phyloP scores from a whole-genome alignment of 2,329 filamentous ascomycete genomes.

The Ophiostoma himal-ulmi region DNA sequence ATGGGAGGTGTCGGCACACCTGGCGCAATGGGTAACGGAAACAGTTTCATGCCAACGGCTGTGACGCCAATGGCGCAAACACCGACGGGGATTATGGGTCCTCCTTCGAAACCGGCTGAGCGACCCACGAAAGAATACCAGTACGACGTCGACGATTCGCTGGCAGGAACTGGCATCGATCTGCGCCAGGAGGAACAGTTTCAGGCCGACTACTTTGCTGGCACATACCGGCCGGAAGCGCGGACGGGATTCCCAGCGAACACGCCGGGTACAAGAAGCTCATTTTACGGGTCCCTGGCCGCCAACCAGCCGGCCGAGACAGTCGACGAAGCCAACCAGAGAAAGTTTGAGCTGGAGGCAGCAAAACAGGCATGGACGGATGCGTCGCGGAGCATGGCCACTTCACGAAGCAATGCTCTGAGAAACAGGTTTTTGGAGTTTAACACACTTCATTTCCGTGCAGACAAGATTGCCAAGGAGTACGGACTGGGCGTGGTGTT shows the following conservation, averaged over 20 bases:
- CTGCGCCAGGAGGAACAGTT: slow-evolving; percentile 80
- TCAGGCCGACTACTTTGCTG: slow-evolving; percentile 61
- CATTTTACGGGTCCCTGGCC: slow-evolving; percentile 60
- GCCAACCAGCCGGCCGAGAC: slow-evolving; percentile 56
- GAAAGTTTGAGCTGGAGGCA: slow-evolving; percentile 59
- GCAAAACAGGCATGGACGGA: slow-evolving; percentile 61
- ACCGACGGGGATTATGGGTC: slow-evolving; percentile 42
- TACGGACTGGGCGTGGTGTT: slow-evolving; percentile 52
- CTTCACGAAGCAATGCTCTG: slow-evolving; percentile 61
- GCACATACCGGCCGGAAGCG: slow-evolving; percentile 40
- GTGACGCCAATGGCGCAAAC: slow-evolving; percentile 20
- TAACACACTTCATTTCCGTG: slow-evolving; percentile 53
- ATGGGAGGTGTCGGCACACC: slow-evolving; percentile 2
- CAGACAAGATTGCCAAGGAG: slow-evolving; percentile 53
- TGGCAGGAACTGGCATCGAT: slow-evolving; percentile 81
- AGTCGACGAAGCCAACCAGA: slow-evolving; percentile 46
- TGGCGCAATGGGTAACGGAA: slow-evolving; percentile 8
- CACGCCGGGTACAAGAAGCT: slow-evolving; percentile 48
- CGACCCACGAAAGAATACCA: slow-evolving; percentile 56
- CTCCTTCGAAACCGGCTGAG: slow-evolving; percentile 56
- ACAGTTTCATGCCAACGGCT: slow-evolving; percentile 21
- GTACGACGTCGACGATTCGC: slow-evolving; percentile 75
- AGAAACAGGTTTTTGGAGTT: slow-evolving; percentile 67
- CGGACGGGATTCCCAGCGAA: slow-evolving; percentile 52
- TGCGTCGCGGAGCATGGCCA: slow-evolving; percentile 57